phyloP scores from a whole-genome alignment of 208 protist genomes.

The Leishmania braziliensis region DNA sequence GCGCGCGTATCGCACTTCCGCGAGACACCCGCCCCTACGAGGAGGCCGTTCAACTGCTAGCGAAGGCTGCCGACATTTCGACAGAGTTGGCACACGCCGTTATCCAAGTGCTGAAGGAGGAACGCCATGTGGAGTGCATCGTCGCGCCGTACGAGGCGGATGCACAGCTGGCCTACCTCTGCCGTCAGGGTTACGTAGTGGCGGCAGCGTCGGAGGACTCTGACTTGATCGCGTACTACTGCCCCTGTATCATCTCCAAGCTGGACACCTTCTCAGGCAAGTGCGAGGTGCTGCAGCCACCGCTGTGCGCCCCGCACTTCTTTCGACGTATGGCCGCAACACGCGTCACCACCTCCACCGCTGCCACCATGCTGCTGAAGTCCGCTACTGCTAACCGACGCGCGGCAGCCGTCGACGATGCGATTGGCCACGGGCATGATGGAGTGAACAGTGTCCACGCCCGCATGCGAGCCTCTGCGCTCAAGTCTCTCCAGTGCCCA shows the following conservation, averaged over 20 bases:
- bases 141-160: constrained; percentile 99
- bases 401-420: neutral
- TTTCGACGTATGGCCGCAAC: constrained; percentile 30
- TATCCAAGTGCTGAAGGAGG: constrained; percentile 64
- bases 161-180: constrained; percentile 98
- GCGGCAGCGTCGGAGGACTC: constrained; percentile 98
- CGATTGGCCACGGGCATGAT: neutral
- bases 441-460: neutral
- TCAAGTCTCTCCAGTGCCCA: constrained; percentile 1
- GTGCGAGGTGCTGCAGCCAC: constrained; percentile 54
- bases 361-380: neutral
- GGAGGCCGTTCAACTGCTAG: constrained; percentile 54
- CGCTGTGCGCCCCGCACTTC: constrained; percentile 42
- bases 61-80: constrained; percentile 78
- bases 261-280: constrained; percentile 52
- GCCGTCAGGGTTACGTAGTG: constrained; percentile 83
- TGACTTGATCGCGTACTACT: constrained; percentile 97
- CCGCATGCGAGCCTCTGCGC: constrained; percentile 16
- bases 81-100: constrained; percentile 81
- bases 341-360: neutral
- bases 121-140: constrained; percentile 86
- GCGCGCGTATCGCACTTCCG: constrained; percentile 6
- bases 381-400: neutral
- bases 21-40: constrained; percentile 17
- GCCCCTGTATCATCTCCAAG: constrained; percentile 80